Percentiles rank a stretch among this genome's conserved stretches.
phyloP scores from a whole-genome alignment of 164 flowering plant species.

The Berberis vulgaris region DNA sequence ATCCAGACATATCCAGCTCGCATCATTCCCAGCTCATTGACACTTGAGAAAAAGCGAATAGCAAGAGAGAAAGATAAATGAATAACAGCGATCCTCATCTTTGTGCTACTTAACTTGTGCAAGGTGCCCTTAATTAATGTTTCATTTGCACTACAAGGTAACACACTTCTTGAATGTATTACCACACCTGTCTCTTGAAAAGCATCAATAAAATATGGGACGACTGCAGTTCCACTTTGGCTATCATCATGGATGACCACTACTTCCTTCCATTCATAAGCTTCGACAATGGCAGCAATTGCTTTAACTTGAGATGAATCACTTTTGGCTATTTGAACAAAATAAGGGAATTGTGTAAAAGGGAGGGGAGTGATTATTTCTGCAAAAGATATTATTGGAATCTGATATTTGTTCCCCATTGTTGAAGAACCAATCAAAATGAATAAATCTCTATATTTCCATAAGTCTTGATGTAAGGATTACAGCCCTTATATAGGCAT shows the following conservation, averaged over 20 bases:
- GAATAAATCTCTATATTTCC: too few relatives aligned
- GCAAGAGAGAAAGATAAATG: constrained; percentile 15
- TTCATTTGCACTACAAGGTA: constrained; percentile 9
- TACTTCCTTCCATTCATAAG: constrained; percentile 15
- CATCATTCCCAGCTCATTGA: constrained; percentile 16
- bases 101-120: constrained; percentile 12
- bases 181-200: constrained; percentile 7
- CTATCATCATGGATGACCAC: constrained; percentile 18
- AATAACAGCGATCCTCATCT: constrained; percentile 21
- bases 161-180: constrained; percentile 5
- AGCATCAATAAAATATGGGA: constrained; percentile 16
- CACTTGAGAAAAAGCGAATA: constrained; percentile 8
- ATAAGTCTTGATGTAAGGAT: too few relatives aligned
- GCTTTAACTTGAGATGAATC: constrained; percentile 19
- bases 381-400: constrained; percentile 17
- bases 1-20: constrained; percentile 22
- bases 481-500: too few relatives aligned
- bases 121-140: constrained; percentile 10
- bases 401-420: background rate
- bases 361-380: constrained; percentile 12
- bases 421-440: too few relatives aligned
- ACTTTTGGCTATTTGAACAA: constrained; percentile 11
- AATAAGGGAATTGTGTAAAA: constrained; percentile 10
- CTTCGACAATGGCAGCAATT: constrained; percentile 14
- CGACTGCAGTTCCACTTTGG: constrained; percentile 11